Conservation (phyloP, 108 stramenopile species). For the Pseudonitzschia multistriata region DNA sequence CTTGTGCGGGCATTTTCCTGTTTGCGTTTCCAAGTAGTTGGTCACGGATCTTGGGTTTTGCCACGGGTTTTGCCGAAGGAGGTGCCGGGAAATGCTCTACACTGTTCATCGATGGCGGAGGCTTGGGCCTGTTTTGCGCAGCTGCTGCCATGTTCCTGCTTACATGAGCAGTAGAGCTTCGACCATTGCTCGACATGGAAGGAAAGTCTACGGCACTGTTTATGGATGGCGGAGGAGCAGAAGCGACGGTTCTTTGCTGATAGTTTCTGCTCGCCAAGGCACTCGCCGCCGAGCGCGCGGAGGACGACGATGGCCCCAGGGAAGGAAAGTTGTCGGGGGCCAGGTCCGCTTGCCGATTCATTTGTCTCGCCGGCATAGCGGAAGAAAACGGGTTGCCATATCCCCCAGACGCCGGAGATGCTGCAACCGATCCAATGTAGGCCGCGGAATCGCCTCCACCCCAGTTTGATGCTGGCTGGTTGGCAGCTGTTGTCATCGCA, state of each 20-base stretch:
- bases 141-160: background rate
- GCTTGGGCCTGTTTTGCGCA: conserved; percentile 5
- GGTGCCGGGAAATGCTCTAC: conserved; percentile 46
- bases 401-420: background rate
- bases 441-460: background rate
- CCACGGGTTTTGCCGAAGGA: conserved; percentile 32
- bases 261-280: background rate
- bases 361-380: conserved; percentile 1
- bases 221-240: conserved; percentile 18
- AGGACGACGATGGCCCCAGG: conserved; percentile 16
- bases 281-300: background rate
- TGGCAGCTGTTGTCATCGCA: conserved; percentile 28
- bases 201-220: conserved; percentile 31
- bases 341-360: conserved; percentile 28
- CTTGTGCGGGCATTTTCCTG: conserved; percentile 38
- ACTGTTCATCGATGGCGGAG: conserved; percentile 38
- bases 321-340: conserved; percentile 58
- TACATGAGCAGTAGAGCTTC: background rate
- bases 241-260: background rate
- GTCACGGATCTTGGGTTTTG: conserved; percentile 27
- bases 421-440: background rate
- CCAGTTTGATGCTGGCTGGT: background rate
- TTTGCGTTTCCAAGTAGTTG: conserved; percentile 6
- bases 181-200: background rate
- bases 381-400: conserved; percentile 5